A percentile compares a stretch with the other conserved stretches of the same genome.
These are phyloP conservation scores for Sporothrix pseudoabietina DNA, from an alignment of 2,329 filamentous ascomycete species.

Conservation along the genomic window DNA sequence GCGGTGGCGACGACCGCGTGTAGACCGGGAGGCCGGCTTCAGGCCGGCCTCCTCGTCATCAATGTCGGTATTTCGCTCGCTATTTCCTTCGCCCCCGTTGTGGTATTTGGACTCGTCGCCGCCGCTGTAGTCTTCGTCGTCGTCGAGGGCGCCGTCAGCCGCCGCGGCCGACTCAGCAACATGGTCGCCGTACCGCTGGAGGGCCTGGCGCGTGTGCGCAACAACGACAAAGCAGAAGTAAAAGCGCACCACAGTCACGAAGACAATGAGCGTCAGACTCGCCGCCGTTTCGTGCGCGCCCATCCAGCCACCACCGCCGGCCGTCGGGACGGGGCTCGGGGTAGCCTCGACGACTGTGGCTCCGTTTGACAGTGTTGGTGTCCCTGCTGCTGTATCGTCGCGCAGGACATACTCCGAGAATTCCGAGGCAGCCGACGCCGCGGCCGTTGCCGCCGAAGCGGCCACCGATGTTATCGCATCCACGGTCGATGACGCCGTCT, in stretches of 20 bases:
- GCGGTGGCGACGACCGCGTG: slow-evolving; percentile 32
- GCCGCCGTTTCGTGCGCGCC: slow-evolving; percentile 64
- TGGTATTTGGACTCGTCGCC: slow-evolving; percentile 21
- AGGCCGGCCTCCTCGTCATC: slow-evolving; percentile 33
- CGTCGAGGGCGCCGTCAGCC: slow-evolving; percentile 47
- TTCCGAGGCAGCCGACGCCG: background rate
- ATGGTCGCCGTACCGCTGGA: slow-evolving; percentile 66
- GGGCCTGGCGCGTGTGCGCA: slow-evolving; percentile 74
- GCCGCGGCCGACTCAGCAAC: slow-evolving; percentile 26
- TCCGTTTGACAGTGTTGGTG: background rate
- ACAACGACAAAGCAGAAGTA: slow-evolving; percentile 87
- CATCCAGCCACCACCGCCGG: slow-evolving; percentile 34
- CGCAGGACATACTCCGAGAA: background rate
- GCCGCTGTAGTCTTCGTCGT: slow-evolving; percentile 44
- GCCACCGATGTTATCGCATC: background rate
- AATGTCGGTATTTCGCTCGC: slow-evolving; percentile 39
- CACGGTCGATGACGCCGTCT: background rate
- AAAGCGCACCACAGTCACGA: slow-evolving; percentile 72
- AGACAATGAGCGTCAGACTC: slow-evolving; percentile 74
- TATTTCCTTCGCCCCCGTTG: slow-evolving; percentile 44
- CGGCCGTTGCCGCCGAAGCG: slow-evolving; percentile 1
- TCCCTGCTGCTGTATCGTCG: background rate
- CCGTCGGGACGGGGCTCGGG: slow-evolving; percentile 23
- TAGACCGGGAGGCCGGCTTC: slow-evolving; percentile 24
- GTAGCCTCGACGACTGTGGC: slow-evolving; percentile 14